Base-by-base conservation (phyloP, 495 filamentous ascomycete genomes). In the Hypoxylon rickii region DNA sequence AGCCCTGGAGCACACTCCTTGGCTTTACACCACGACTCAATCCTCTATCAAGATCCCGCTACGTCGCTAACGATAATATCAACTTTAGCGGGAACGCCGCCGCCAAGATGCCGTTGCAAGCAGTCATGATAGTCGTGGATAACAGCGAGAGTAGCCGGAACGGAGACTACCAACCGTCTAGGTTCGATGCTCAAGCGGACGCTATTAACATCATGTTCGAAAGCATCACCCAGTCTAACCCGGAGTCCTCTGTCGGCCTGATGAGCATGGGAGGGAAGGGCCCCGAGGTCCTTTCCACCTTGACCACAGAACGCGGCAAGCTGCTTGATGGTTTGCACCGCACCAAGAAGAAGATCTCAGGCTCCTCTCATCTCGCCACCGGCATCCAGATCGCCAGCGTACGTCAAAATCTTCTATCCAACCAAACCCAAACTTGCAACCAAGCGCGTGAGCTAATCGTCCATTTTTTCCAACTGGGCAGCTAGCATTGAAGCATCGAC, bases 241-340 rank as follows among this genome's bases (percentile, higher is more conserved):
- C 94, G 17, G 94, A 99, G 75, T 96, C 92, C 10, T 93, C 91
- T 17, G 95, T 97, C 47, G 94, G 94, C 54, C 80, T 99, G 42
- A 96, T 99, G 92, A 96, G 89, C 72, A 97, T 97, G 92, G 94
- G 90, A 51, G 94, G 94, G 63, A 93, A 92, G 66, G 91, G 92
- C 10, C 94, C 94, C 34, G 95, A 99, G 75, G 92, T 97, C 50
- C 81, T 97, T 32, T 93, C 94, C 19, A 99, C 95, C 16, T 81
- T 97, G 70, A 97, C 94, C 41, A 89, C 89, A 38, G 93, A 97
- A 69, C 89, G 93, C 63, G 95, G 94, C 66, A 92, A 95, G 74
- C 90, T 99, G 55, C 78, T 97, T 58, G 89, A 94, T 40, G 94
- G 94, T 45, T 77, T 99, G 60, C 92, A 97, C 69, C 83, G 88